Evolutionary conservation across 306 rosid species (phyloP).

Genomic region (Cajanus cajan): DNA sequence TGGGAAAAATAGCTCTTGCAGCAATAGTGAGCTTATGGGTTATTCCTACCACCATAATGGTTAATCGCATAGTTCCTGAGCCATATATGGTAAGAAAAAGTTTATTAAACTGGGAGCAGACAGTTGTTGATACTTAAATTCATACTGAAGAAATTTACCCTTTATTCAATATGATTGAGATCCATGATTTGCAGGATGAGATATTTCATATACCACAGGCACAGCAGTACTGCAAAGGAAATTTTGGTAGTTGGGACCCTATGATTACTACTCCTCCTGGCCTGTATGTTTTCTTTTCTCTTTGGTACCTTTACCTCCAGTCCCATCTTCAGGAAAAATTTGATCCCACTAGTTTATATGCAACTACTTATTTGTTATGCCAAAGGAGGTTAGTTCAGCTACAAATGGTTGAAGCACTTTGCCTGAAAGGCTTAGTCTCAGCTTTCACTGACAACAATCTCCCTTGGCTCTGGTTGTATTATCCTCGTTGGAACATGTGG

Average conservation of each 20-base stretch:
- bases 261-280: slow-evolving; percentile 98
- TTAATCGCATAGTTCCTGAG: slow-evolving; percentile 65
- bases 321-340: not conserved
- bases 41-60: slow-evolving; percentile 61
- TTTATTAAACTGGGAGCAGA: not conserved
- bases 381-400: slow-evolving; percentile 6
- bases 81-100: slow-evolving; percentile 73
- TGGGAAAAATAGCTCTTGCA: slow-evolving; percentile 72
- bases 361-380: slow-evolving; percentile 1
- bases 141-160: slow-evolving; percentile 8
- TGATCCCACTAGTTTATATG: not conserved
- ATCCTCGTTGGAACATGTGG: not conserved
- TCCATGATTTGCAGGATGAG: slow-evolving; percentile 71
- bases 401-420: not conserved
- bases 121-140: not conserved
- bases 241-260: slow-evolving; percentile 95
- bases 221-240: slow-evolving; percentile 75
- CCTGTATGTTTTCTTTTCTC: slow-evolving; percentile 56
- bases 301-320: not conserved
- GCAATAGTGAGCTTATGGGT: slow-evolving; percentile 76
- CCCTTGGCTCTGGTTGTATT: not conserved
- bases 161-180: not conserved
- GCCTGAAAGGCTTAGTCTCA: not conserved
- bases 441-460: not conserved
- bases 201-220: slow-evolving; percentile 85